A percentile compares a stretch with the other conserved stretches of the same genome.
These are phyloP conservation scores for Sphaerobolus stellatus DNA, from an alignment of 1,284 basidiomycete species.

Conservation along the genomic window DNA sequence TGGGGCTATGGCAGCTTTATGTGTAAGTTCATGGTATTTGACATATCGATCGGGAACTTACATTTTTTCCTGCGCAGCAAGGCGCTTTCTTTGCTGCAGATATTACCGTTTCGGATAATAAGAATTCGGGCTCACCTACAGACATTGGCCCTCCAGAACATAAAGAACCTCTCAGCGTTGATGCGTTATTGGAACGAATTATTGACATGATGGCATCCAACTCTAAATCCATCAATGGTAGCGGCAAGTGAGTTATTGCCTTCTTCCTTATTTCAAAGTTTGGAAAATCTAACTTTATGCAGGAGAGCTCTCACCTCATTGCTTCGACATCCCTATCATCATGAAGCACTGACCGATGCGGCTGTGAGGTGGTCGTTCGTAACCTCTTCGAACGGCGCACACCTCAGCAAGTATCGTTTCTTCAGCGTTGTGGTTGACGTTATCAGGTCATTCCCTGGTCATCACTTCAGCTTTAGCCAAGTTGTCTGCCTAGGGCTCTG, in stretches of 20 bases:
- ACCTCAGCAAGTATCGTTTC: slow-evolving; percentile 61
- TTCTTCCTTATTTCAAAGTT: slow-evolving; percentile 5
- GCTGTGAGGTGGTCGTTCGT: slow-evolving; percentile 75
- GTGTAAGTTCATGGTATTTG: slow-evolving; percentile 50
- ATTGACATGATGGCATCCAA: slow-evolving; percentile 65
- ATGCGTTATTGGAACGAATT: slow-evolving; percentile 59
- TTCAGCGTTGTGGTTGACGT: slow-evolving; percentile 81
- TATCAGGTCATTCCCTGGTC: slow-evolving; percentile 51
- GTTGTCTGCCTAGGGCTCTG: slow-evolving; percentile 80
- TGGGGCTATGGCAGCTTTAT: slow-evolving; percentile 83
- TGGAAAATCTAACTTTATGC: slow-evolving; percentile 18
- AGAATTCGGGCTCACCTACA: slow-evolving; percentile 53
- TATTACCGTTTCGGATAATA: slow-evolving; percentile 27
- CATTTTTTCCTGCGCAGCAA: slow-evolving; percentile 43
- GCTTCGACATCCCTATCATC: slow-evolving; percentile 60
- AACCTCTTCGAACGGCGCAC: slow-evolving; percentile 42
- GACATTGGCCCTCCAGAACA: slow-evolving; percentile 52
- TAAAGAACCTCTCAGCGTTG: slow-evolving; percentile 52
- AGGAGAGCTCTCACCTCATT: slow-evolving; percentile 81
- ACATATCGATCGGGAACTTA: background rate
- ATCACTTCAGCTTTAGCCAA: slow-evolving; percentile 73
- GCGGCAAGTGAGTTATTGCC: slow-evolving; percentile 56
- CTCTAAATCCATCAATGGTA: slow-evolving; percentile 47
- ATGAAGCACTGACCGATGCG: slow-evolving; percentile 65
- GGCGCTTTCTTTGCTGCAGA: slow-evolving; percentile 74